These are phyloP conservation scores for Anthracocystis panici-leucophaei DNA, from an alignment of 1,284 basidiomycete genomes.

Conservation along the genomic window DNA sequence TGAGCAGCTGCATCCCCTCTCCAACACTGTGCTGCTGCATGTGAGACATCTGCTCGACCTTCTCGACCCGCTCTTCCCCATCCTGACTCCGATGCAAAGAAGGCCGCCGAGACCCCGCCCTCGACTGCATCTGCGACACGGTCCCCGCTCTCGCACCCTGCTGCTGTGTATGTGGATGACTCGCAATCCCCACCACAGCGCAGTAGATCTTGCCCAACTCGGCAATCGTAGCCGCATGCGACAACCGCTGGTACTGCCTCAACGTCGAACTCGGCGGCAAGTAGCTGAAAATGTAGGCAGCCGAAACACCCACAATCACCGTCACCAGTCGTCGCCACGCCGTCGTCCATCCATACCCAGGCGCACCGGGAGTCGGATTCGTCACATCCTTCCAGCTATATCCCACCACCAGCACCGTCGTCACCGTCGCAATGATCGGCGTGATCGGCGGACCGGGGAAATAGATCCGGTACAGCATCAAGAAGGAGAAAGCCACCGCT, in stretches of 20 bases:
- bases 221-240: conserved; percentile 70
- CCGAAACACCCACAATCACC: conserved; percentile 64
- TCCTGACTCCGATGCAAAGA: conserved; percentile 13
- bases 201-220: conserved; percentile 70
- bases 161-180: conserved; percentile 30
- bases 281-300: conserved; percentile 62
- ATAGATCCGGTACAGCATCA: conserved; percentile 76
- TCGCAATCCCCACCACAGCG: conserved; percentile 70
- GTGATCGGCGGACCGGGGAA: conserved; percentile 81
- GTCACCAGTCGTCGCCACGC: conserved; percentile 72
- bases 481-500: conserved; percentile 78
- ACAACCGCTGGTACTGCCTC: conserved; percentile 69
- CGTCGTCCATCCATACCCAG: conserved; percentile 71
- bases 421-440: conserved; percentile 81
- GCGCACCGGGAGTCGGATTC: conserved; percentile 57
- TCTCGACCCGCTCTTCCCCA: background rate
- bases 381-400: conserved; percentile 60
- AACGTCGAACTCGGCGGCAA: conserved; percentile 70
- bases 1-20: conserved; percentile 10
- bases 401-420: conserved; percentile 71
- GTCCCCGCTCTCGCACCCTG: background rate
- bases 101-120: conserved; percentile 9
- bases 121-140: conserved; percentile 2
- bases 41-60: background rate
- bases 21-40: background rate